Percentiles rank a stretch among this genome's conserved stretches.
phyloP scores from a whole-genome alignment of 345 rosid genomes.

The Gossypium ekmanianum region DNA sequence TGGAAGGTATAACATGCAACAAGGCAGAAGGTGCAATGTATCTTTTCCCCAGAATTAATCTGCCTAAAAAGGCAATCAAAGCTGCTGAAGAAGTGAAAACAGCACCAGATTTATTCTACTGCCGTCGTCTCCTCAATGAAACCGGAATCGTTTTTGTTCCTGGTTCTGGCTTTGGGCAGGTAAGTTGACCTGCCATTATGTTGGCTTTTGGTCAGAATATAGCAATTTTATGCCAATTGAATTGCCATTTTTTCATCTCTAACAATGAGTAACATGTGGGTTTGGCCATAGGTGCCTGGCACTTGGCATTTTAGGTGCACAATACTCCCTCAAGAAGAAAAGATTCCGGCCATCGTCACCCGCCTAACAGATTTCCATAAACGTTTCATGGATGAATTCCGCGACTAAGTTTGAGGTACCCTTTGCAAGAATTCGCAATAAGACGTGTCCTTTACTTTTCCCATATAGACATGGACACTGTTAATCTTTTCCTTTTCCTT shows the following conservation, averaged over 20 bases:
- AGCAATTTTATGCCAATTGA: too few species aligned
- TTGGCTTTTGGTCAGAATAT: too few species aligned
- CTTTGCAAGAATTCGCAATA: neutral
- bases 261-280: neutral
- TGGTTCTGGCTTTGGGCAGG: conserved; percentile 79
- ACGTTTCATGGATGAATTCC: neutral
- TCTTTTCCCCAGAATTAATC: conserved; percentile 68
- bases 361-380: neutral
- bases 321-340: neutral
- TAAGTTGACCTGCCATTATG: conserved; percentile 17
- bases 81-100: conserved; percentile 82
- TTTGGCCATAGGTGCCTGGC: neutral
- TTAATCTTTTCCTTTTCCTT: neutral
- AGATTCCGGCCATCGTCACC: neutral
- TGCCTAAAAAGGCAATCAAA: conserved; percentile 75
- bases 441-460: neutral
- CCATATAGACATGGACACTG: neutral
- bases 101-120: conserved; percentile 82
- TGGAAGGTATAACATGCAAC: conserved; percentile 92
- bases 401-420: neutral
- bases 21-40: conserved; percentile 99
- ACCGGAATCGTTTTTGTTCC: conserved; percentile 97
- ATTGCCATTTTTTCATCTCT: too few species aligned
- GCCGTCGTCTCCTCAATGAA: conserved; percentile 72
- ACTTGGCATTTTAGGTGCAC: neutral